These are phyloP conservation scores for Trichophyton schoenleinii DNA, from an alignment of 2,329 filamentous ascomycete species.

Conservation along the genomic window DNA sequence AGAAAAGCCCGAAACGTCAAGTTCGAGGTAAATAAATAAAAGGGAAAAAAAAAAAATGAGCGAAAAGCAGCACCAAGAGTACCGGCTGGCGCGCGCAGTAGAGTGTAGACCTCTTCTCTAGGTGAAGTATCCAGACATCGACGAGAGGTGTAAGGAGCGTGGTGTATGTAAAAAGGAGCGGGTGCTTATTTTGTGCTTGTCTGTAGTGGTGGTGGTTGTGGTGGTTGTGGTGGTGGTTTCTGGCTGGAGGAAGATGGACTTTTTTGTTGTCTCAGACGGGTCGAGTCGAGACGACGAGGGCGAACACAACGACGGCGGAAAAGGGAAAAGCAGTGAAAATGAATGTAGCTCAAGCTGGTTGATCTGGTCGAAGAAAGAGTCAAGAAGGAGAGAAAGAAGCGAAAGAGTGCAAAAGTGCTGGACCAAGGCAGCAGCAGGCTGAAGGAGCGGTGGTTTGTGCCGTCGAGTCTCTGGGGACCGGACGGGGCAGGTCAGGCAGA, in stretches of 20 bases:
- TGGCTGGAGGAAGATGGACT: too few species aligned
- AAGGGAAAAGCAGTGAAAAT: background rate
- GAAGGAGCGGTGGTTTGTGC: background rate
- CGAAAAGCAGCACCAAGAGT: conserved; percentile 2
- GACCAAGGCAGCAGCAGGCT: conserved; percentile 14
- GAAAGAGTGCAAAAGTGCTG: conserved; percentile 9
- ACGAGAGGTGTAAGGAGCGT: background rate
- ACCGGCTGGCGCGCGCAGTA: conserved; percentile 2
- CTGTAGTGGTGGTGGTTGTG: too few species aligned
- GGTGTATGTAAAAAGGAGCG: too few species aligned
- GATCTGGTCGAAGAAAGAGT: background rate
- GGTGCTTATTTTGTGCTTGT: too few species aligned
- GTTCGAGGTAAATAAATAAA: conserved; percentile 7
- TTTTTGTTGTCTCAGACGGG: background rate
- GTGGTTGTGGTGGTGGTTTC: too few species aligned
- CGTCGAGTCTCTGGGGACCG: conserved; percentile 4
- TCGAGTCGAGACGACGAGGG: background rate
- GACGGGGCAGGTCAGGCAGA: background rate
- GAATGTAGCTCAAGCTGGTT: conserved; percentile 1
- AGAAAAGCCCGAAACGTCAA: conserved; percentile 16
- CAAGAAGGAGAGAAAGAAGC: too few species aligned
- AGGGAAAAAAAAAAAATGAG: conserved; percentile 6
- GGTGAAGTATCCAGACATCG: conserved; percentile 6
- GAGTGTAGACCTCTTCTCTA: background rate
- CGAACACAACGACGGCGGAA: background rate